phyloP scores from a whole-genome alignment of 2,329 filamentous ascomycete species.

The Talaromyces piceae region DNA sequence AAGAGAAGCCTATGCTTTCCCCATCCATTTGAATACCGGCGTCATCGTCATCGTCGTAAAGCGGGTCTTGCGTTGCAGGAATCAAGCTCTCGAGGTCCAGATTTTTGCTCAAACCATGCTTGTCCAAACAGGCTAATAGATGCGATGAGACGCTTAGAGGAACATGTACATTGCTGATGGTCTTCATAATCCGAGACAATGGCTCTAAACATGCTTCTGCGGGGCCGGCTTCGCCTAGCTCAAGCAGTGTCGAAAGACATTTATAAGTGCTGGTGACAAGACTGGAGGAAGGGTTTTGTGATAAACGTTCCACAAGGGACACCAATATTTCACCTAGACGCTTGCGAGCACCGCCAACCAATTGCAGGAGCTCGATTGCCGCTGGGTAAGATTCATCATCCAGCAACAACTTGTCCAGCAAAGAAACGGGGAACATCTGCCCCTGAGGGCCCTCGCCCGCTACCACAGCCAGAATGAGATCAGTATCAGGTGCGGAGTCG shows the following conservation, averaged over 20 bases:
- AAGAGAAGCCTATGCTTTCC: conserved; percentile 19
- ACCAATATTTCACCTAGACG: conserved; percentile 19
- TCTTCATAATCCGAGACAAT: conserved; percentile 8
- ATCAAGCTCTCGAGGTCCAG: neutral
- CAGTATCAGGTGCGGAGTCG: conserved; percentile 15
- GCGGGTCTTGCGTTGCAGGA: neutral
- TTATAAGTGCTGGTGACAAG: conserved; percentile 16
- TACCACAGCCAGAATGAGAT: conserved; percentile 16
- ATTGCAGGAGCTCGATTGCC: conserved; percentile 22
- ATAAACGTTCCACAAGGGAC: neutral
- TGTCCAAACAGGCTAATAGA: conserved; percentile 9
- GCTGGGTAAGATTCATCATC: conserved; percentile 7
- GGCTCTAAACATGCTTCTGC: conserved; percentile 20
- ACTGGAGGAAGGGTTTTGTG: conserved; percentile 5
- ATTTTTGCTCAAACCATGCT: conserved; percentile 17
- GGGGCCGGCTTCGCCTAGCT: conserved; percentile 15
- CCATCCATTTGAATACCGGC: conserved; percentile 15
- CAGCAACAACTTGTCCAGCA: conserved; percentile 3
- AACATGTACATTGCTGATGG: neutral
- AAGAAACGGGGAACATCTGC: neutral
- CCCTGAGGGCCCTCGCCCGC: conserved; percentile 15
- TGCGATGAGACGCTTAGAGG: conserved; percentile 1
- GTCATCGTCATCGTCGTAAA: neutral
- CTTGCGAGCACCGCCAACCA: conserved; percentile 17
- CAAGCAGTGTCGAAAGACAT: conserved; percentile 20